Percentiles rank a stretch among this genome's conserved stretches.
Conservation (phyloP, 768 basidiomycete species). For the Mycena sanguinolenta region DNA sequence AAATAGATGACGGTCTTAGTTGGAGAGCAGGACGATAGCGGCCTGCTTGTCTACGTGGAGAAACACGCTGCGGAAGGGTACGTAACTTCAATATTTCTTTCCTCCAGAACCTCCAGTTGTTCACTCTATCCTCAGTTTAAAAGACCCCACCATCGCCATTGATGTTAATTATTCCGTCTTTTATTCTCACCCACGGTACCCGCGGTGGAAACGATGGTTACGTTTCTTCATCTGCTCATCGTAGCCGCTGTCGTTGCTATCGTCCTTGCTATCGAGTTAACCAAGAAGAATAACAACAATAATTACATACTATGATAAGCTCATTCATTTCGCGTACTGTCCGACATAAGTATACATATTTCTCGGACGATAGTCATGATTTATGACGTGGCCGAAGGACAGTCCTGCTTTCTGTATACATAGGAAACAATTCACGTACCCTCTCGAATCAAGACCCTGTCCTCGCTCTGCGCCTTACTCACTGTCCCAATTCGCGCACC, state of each 20-base stretch:
- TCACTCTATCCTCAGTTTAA: neutral
- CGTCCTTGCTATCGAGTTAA: conserved; percentile 64
- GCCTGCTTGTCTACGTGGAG: conserved; percentile 76
- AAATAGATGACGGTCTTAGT: conserved; percentile 86
- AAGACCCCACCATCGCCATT: neutral
- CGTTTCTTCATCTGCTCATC: conserved; percentile 78
- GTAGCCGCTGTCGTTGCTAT: conserved; percentile 70
- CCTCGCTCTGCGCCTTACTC: too few species aligned
- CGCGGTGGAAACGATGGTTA: conserved; percentile 88
- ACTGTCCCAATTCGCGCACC: too few species aligned
- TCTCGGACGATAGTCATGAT: too few species aligned
- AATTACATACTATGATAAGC: too few species aligned
- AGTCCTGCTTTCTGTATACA: too few species aligned
- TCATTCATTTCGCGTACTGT: too few species aligned
- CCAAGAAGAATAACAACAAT: conserved; percentile 7
- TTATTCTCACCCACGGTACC: conserved; percentile 40
- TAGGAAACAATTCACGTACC: too few species aligned
- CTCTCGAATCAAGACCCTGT: too few species aligned
- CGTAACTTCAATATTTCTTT: conserved; percentile 42
- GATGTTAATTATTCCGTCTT: neutral
- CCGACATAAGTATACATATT: too few species aligned
- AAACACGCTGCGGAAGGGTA: conserved; percentile 81
- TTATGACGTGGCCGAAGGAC: too few species aligned
- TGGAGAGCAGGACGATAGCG: conserved; percentile 83
- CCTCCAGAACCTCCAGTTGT: too few species aligned